A percentile compares a stretch with the other conserved stretches of the same genome.
Conservation (phyloP, 169 alveolate genomes). For the Plasmodium sp. region DNA sequence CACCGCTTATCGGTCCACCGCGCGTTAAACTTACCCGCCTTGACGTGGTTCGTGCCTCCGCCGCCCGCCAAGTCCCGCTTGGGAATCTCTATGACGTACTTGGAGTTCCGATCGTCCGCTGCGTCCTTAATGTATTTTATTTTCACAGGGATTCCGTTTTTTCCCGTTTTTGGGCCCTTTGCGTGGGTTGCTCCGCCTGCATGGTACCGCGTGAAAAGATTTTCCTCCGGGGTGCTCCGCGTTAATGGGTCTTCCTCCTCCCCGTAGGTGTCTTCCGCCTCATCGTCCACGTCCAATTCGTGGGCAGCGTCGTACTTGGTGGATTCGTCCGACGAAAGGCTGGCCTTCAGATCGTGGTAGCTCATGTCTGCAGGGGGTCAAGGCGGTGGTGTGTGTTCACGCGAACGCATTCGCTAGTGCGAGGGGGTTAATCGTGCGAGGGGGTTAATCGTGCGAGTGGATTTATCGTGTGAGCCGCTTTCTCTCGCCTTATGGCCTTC, state of each 20-base stretch:
- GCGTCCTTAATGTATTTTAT: constrained; percentile 56
- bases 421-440: neutral
- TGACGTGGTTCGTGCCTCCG: constrained; percentile 15
- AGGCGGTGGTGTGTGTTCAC: neutral
- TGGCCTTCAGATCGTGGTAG: constrained; percentile 19
- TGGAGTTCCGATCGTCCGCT: constrained; percentile 42
- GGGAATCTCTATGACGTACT: constrained; percentile 66
- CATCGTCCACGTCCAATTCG: neutral
- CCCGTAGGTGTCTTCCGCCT: neutral
- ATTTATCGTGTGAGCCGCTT: neutral
- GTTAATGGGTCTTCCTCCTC: neutral
- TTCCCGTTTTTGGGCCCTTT: neutral
- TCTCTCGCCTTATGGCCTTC: neutral
- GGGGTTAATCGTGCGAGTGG: neutral
- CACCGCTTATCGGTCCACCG: neutral
- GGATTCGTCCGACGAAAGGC: neutral
- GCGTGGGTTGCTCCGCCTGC: neutral
- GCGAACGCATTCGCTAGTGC: neutral
- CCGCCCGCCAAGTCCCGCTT: constrained; percentile 15
- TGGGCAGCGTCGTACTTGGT: neutral
- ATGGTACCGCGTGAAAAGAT: neutral
- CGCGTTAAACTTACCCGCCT: constrained; percentile 3
- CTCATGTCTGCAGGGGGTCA: neutral
- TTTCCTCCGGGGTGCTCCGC: neutral
- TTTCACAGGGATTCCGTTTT: constrained; percentile 55